A percentile compares a stretch with the other conserved stretches of the same genome.
These are phyloP conservation scores for Boletus subluridellus DNA, from an alignment of 1,284 basidiomycete genomes.

Conservation along the genomic window DNA sequence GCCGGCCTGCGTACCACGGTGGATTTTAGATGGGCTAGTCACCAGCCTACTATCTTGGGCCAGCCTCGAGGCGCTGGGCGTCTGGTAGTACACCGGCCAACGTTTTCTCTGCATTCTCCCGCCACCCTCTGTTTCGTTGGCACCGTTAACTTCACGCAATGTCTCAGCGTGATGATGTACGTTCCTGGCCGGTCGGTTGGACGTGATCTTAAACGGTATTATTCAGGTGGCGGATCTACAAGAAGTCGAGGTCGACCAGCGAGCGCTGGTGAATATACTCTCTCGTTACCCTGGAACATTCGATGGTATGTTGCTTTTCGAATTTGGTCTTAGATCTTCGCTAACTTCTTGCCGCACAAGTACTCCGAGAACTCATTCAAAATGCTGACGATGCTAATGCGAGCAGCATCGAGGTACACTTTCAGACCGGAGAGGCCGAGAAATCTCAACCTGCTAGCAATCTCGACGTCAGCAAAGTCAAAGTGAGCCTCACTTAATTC, in stretches of 20 bases:
- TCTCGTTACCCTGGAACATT: no score
- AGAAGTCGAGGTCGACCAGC: no score
- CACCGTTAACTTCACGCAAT: not conserved
- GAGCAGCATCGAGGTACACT: no score
- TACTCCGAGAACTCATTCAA: conserved; percentile 88
- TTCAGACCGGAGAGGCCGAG: conserved; percentile 36
- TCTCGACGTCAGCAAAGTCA: not conserved
- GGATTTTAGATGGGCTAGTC: no score
- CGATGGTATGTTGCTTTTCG: no score
- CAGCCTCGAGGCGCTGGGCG: no score
- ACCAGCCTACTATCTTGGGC: no score
- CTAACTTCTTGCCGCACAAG: conserved; percentile 32
- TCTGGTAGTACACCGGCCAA: no score
- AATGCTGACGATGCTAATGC: conserved; percentile 32
- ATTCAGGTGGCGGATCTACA: no score
- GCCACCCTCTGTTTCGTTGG: not conserved
- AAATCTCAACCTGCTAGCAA: conserved; percentile 8
- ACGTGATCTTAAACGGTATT: not conserved
- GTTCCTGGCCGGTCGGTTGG: not conserved
- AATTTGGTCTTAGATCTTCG: not conserved
- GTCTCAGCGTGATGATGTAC: conserved; percentile 1
- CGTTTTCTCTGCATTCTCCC: not conserved
- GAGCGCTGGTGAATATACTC: no score
- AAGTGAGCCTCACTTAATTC: not conserved
- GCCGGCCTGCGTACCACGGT: no score